A percentile compares a stretch with the other conserved stretches of the same genome.
These are phyloP conservation scores for Euphorbia celastroides DNA, from an alignment of 441 rosid species.

Conservation along the genomic window DNA sequence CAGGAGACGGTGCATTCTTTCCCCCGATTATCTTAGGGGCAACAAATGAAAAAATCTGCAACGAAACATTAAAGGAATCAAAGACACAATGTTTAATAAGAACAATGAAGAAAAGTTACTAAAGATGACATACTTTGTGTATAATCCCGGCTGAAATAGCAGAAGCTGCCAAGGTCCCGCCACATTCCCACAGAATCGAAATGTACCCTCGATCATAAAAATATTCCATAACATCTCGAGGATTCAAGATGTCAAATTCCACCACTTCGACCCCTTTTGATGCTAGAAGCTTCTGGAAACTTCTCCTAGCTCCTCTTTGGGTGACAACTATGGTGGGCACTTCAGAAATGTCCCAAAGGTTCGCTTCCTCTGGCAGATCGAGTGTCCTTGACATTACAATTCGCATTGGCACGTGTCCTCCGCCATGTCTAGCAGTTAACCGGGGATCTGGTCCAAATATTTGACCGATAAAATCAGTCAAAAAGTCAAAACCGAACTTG, in stretches of 20 bases:
- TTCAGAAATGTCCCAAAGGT: constrained; percentile 81
- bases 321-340: constrained; percentile 78
- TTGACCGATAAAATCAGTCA: constrained; percentile 3
- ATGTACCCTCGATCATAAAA: constrained; percentile 85
- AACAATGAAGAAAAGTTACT: neutral
- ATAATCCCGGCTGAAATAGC: constrained; percentile 81
- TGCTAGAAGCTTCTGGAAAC: constrained; percentile 70
- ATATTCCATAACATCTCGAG: constrained; percentile 92
- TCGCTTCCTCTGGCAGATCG: constrained; percentile 80
- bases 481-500: constrained; percentile 2
- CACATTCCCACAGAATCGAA: constrained; percentile 90
- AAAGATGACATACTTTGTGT: constrained; percentile 54
- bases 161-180: constrained; percentile 83
- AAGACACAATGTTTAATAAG: no score
- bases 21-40: constrained; percentile 97
- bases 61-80: constrained; percentile 14
- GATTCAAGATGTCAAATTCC: constrained; percentile 87
- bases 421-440: constrained; percentile 83
- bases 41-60: constrained; percentile 85
- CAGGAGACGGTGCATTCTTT: constrained; percentile 78
- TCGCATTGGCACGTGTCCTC: constrained; percentile 72
- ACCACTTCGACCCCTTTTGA: constrained; percentile 91
- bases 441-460: constrained; percentile 56
- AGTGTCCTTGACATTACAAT: constrained; percentile 82
- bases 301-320: constrained; percentile 88